Base-by-base conservation (phyloP, 345 rosid species). In the Atalantia buxifolia region DNA sequence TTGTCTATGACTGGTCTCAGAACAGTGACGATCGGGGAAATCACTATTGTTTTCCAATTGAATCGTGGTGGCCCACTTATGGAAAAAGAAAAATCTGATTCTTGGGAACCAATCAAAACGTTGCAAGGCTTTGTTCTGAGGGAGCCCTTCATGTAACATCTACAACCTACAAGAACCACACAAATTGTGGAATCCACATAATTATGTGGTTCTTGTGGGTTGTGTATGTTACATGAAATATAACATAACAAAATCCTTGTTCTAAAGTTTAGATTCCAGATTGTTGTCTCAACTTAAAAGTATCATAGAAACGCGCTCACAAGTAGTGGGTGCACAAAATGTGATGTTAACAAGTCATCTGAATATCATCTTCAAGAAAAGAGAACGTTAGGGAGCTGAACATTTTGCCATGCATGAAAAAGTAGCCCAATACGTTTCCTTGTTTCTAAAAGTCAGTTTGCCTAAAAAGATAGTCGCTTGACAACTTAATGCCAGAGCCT, bases 401-500 rank as follows among this genome's bases (percentile, higher is more conserved):
- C 19, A 24, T 62, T 62, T 40, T 19, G 42, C 69, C 45, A 10
- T n/a, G 16, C 35, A 4, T 65, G 25, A 67, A 67, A 53, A 24
- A 25, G 66, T 67, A 67, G 64, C 64, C 72, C 27, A 60, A 36
- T 16, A 24, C 22, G 4, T 21, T 69, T 60, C 76, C 13, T 56
- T n/a, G 67, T 69, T 48, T 28, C 60, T 66, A 61, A 69, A 75
- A 61, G 24, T 59, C 22, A 28, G 55, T 48, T 27, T 8, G 65
- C 42, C 7, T 53, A 3, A 2, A 21, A 45, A 9, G 35, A 59
- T 12, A 73, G n/a, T 61, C 62, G 5, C 13, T 19, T 45, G 5
- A 13, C 38, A 53, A 40, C 36, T 57, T 66, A 84, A 79, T 84
- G 87, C 86, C 85, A 76, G 28, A 79, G 59, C 56, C 79, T 76